These are phyloP conservation scores for Sporodiniella umbellata DNA, from an alignment of 371 early-diverging fungal genomes.

Conservation along the genomic window DNA sequence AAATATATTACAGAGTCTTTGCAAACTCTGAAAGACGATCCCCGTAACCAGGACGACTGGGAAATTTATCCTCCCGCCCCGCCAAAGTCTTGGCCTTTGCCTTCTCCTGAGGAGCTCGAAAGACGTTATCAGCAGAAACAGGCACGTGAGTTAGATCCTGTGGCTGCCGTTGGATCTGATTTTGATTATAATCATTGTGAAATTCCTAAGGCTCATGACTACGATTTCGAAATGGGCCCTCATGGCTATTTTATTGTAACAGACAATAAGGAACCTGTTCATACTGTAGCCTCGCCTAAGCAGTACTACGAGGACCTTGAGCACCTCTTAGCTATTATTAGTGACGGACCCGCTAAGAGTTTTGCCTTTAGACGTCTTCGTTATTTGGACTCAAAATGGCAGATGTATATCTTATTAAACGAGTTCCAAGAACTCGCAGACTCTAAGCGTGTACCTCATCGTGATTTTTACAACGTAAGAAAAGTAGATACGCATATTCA, in stretches of 20 bases:
- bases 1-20: conserved; percentile 80
- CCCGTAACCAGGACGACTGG: conserved; percentile 80
- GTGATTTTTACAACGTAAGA: conserved; percentile 98
- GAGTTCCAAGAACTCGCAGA: conserved; percentile 96
- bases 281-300: conserved; percentile 68
- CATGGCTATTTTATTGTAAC: conserved; percentile 8
- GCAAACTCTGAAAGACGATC: conserved; percentile 85
- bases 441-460: conserved; percentile 89
- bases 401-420: conserved; percentile 88
- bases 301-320: conserved; percentile 92
- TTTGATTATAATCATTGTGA: conserved; percentile 61
- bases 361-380: conserved; percentile 93
- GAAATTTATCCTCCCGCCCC: conserved; percentile 89
- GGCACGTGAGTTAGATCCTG: conserved; percentile 49
- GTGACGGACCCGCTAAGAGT: conserved; percentile 93
- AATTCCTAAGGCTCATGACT: conserved; percentile 53
- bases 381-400: conserved; percentile 94
- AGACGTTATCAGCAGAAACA: conserved; percentile 42
- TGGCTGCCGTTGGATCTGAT: conserved; percentile 49
- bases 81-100: conserved; percentile 65
- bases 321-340: conserved; percentile 74
- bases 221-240: conserved; percentile 15
- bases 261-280: conserved; percentile 32
- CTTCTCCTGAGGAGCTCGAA: conserved; percentile 42
- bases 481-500: conserved; percentile 99